A percentile compares a stretch with the other conserved stretches of the same genome.
These are phyloP conservation scores for Ophiostoma sp. DNA, from an alignment of 2,329 filamentous ascomycete species.

Conservation along the genomic window DNA sequence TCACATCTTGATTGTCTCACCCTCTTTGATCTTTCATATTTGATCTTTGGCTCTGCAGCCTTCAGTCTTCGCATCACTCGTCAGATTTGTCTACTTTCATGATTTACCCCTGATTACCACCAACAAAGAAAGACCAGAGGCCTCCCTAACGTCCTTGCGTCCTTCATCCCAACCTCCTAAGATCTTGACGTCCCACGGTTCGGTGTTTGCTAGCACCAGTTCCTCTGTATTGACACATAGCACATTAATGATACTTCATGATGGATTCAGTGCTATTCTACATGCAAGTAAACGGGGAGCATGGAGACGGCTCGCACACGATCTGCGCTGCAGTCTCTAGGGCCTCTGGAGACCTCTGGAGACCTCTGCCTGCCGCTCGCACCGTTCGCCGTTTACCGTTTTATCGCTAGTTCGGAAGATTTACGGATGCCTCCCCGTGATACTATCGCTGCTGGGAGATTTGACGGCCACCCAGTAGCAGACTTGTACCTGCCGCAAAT, in stretches of 20 bases:
- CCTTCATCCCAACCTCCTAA: no score
- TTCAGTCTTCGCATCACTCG: background rate
- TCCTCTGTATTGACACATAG: background rate
- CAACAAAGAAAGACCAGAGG: conserved; percentile 8
- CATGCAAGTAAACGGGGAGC: background rate
- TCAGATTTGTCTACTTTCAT: background rate
- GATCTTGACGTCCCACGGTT: background rate
- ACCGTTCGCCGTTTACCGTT: background rate
- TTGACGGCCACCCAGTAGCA: background rate
- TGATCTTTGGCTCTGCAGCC: background rate
- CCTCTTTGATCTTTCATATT: background rate
- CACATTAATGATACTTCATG: background rate
- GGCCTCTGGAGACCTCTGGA: background rate
- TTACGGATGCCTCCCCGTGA: conserved; percentile 10
- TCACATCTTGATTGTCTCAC: background rate
- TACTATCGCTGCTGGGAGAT: background rate
- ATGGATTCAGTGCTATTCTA: background rate
- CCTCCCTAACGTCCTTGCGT: background rate
- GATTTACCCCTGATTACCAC: background rate
- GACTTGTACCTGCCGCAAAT: conserved; percentile 9
- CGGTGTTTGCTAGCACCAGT: background rate
- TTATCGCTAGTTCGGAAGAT: conserved; percentile 8
- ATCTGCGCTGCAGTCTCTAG: background rate
- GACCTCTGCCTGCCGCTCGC: background rate
- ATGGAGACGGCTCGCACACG: background rate